phyloP scores from a whole-genome alignment of 345 rosid genomes.

The Eucalyptus cladocalyx region DNA sequence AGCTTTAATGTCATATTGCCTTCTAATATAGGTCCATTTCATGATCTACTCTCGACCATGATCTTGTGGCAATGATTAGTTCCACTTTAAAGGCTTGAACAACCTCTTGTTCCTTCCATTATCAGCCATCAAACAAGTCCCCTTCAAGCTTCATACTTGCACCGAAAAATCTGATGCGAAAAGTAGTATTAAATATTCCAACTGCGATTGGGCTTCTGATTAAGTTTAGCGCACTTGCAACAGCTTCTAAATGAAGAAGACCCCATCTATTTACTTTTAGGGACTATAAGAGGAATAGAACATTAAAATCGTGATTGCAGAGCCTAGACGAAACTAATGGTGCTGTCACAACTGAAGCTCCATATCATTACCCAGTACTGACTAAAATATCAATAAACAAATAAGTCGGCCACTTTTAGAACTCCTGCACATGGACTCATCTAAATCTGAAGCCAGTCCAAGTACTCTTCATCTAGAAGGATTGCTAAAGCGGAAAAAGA shows the following conservation, averaged over 20 bases:
- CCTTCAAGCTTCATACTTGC: neutral
- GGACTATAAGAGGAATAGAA: neutral
- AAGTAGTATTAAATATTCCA: neutral
- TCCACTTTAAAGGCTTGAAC: constrained; percentile 1
- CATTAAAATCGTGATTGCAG: neutral
- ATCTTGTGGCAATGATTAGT: constrained; percentile 3
- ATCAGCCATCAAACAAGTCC: neutral
- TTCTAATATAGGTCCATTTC: neutral
- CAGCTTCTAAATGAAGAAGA: neutral
- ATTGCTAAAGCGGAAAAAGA: neutral
- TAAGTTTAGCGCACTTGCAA: constrained; percentile 1
- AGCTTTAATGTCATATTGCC: neutral
- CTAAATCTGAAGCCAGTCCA: neutral
- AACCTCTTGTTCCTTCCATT: neutral
- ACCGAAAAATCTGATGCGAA: neutral
- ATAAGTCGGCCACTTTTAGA: neutral
- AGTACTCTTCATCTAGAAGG: constrained; percentile 4
- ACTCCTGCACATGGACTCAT: neutral
- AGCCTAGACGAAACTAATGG: neutral
- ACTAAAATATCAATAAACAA: constrained; percentile 9
- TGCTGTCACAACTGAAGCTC: neutral
- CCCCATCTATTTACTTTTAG: neutral
- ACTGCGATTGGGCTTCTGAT: neutral
- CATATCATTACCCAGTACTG: neutral
- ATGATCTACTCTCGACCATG: neutral